These are phyloP conservation scores for Mycoemilia scoparia DNA, from an alignment of 192 early-diverging fungal species.

Conservation along the genomic window DNA sequence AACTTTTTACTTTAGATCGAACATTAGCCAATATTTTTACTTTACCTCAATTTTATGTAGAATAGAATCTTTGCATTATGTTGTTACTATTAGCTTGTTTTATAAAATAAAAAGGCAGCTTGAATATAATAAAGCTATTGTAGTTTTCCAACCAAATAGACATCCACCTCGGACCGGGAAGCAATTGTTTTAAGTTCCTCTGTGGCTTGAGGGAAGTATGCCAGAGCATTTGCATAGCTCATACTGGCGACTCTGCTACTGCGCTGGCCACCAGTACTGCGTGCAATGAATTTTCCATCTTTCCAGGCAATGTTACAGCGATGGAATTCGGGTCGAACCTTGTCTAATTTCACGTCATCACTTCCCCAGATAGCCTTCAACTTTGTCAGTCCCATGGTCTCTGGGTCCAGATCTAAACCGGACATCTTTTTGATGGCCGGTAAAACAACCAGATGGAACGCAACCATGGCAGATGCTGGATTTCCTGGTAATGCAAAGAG, in stretches of 20 bases:
- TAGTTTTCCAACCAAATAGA: too few species aligned
- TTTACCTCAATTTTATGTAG: too few species aligned
- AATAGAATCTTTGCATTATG: too few species aligned
- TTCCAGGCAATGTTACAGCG: constrained; percentile 13
- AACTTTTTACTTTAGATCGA: too few species aligned
- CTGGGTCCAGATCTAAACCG: constrained; percentile 22
- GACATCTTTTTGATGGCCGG: constrained; percentile 67
- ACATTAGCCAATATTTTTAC: too few species aligned
- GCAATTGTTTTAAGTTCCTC: too few species aligned
- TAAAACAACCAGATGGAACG: constrained; percentile 76
- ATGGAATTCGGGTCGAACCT: constrained; percentile 13
- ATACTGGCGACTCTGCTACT: constrained; percentile 64
- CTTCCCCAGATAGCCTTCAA: constrained; percentile 53
- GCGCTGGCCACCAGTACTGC: constrained; percentile 31
- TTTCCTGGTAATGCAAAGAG: constrained; percentile 89
- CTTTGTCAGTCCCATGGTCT: constrained; percentile 34
- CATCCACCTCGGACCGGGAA: too few species aligned
- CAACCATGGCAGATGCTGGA: constrained; percentile 78
- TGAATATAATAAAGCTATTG: too few species aligned
- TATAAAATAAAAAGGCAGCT: too few species aligned
- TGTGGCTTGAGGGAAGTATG: constrained; percentile 44
- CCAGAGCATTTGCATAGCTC: constrained; percentile 56
- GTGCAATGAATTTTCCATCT: not conserved
- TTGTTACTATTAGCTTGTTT: too few species aligned
- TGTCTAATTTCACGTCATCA: constrained; percentile 23